Conservation (phyloP, 1,284 basidiomycete species). For the Singerocomus rubriflavus region DNA sequence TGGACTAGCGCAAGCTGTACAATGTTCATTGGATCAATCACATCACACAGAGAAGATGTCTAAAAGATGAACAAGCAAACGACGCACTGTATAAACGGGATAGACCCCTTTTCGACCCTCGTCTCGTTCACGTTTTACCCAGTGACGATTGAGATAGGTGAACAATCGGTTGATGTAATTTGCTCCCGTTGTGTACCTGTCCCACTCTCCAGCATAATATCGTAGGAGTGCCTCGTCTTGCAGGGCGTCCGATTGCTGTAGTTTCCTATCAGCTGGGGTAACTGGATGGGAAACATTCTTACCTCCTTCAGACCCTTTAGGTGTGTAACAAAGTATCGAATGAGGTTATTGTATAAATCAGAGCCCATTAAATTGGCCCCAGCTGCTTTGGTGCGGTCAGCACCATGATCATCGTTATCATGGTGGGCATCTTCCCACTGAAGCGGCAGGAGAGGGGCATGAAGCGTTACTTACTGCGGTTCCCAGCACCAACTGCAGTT, state of each 20-base stretch:
- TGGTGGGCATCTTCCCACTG: conserved; percentile 17
- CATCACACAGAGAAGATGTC: not conserved
- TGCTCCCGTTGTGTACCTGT: conserved; percentile 94
- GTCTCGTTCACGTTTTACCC: conserved; percentile 98
- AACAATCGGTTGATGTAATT: conserved; percentile 96
- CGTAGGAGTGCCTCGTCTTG: conserved; percentile 86
- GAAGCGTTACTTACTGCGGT: conserved; percentile 52
- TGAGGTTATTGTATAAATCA: conserved; percentile 90
- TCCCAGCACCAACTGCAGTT: conserved; percentile 40
- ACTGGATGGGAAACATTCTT: conserved; percentile 32
- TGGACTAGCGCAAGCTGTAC: conserved; percentile 87
- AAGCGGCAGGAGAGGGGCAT: conserved; percentile 6
- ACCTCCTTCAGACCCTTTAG: conserved; percentile 66
- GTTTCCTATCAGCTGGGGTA: conserved; percentile 5
- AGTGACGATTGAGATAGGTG: conserved; percentile 97
- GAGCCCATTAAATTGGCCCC: conserved; percentile 95
- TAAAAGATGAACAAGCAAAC: not conserved
- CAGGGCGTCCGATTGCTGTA: conserved; percentile 73
- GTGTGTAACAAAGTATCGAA: conserved; percentile 80
- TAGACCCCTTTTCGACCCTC: conserved; percentile 96
- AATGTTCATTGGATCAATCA: conserved; percentile 6
- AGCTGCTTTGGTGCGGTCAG: conserved; percentile 43
- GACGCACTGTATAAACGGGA: conserved; percentile 89
- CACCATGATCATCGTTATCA: conserved; percentile 20
- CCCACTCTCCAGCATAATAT: conserved; percentile 94